A percentile compares a stretch with the other conserved stretches of the same genome.
Evolutionary conservation across 352 stramenopile genomes (phyloP).

Genomic region (Globisporangium irregulare): DNA sequence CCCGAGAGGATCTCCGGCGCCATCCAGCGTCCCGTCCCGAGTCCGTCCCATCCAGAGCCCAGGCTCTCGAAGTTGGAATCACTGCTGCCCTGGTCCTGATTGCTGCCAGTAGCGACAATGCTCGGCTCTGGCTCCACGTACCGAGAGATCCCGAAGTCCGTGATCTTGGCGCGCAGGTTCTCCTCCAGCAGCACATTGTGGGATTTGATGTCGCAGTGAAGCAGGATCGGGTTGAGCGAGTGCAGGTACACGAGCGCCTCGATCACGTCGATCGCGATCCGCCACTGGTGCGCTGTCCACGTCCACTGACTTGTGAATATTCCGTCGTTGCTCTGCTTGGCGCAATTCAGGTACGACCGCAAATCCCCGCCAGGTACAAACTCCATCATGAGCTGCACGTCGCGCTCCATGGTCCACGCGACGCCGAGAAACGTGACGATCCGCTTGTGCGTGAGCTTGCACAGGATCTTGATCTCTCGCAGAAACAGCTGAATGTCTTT

Average conservation of each 20-base stretch:
- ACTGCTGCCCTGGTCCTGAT: slow-evolving; percentile 2
- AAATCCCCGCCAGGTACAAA: slow-evolving; percentile 22
- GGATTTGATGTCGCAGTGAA: slow-evolving; percentile 43
- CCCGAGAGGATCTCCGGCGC: slow-evolving; percentile 28
- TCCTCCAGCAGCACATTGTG: slow-evolving; percentile 35
- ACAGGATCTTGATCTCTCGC: slow-evolving; percentile 14
- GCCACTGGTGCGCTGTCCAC: slow-evolving; percentile 40
- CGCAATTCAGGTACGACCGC: slow-evolving; percentile 4
- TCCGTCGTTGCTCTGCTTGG: not conserved
- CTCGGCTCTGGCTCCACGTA: slow-evolving; percentile 20
- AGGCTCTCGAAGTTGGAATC: not conserved
- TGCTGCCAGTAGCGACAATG: not conserved
- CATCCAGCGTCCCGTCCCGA: slow-evolving; percentile 22
- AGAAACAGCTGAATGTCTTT: slow-evolving; percentile 10
- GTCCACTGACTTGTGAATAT: slow-evolving; percentile 37
- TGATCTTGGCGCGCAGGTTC: slow-evolving; percentile 34
- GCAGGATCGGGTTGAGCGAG: slow-evolving; percentile 32
- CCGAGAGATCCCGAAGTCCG: slow-evolving; percentile 41
- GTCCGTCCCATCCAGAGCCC: not conserved
- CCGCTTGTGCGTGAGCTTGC: slow-evolving; percentile 13
- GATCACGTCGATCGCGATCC: slow-evolving; percentile 42
- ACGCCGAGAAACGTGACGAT: slow-evolving; percentile 24
- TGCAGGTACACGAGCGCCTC: slow-evolving; percentile 49
- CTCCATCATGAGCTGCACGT: slow-evolving; percentile 23
- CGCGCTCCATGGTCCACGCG: slow-evolving; percentile 18